These are phyloP conservation scores for Zoysia japonica DNA, from an alignment of 176 grass and related monocot species.

Conservation along the genomic window DNA sequence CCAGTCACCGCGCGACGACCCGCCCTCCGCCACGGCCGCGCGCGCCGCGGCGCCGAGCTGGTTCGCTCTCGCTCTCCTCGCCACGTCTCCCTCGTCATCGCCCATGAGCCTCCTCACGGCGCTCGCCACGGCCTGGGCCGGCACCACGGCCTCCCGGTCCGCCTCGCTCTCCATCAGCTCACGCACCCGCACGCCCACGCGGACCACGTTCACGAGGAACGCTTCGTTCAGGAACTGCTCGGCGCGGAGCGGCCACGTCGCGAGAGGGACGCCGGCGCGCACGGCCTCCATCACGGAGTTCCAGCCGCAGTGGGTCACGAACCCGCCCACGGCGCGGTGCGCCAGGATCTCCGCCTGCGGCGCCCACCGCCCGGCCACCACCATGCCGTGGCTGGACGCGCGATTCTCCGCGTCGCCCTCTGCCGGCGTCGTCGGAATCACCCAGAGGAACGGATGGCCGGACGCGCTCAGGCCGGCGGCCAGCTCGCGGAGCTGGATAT, in stretches of 20 bases:
- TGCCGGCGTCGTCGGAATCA: conserved; percentile 1
- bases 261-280: conserved; percentile 28
- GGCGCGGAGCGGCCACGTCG: conserved; percentile 56
- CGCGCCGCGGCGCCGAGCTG: conserved; percentile 24
- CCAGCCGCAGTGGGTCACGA: conserved; percentile 62
- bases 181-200: conserved; percentile 42
- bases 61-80: conserved; percentile 17
- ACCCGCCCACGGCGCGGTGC: conserved; percentile 53
- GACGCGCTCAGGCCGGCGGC: conserved; percentile 29
- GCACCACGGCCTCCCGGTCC: conserved; percentile 31
- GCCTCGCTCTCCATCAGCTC: background rate
- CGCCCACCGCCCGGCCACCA: conserved; percentile 52
- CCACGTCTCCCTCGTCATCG: background rate
- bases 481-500: conserved; percentile 40
- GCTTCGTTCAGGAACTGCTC: conserved; percentile 66
- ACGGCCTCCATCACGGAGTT: conserved; percentile 47
- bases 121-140: conserved; percentile 22
- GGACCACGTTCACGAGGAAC: conserved; percentile 48
- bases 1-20: conserved; percentile 37
- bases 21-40: conserved; percentile 41
- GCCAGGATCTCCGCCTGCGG: conserved; percentile 46
- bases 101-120: conserved; percentile 42
- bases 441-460: conserved; percentile 44
- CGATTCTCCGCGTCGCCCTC: background rate
- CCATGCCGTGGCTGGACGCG: conserved; percentile 36